A percentile compares a stretch with the other conserved stretches of the same genome.
Evolutionary conservation across 2,329 filamentous ascomycete species (phyloP).

Genomic region (Rutstroemia sp.): DNA sequence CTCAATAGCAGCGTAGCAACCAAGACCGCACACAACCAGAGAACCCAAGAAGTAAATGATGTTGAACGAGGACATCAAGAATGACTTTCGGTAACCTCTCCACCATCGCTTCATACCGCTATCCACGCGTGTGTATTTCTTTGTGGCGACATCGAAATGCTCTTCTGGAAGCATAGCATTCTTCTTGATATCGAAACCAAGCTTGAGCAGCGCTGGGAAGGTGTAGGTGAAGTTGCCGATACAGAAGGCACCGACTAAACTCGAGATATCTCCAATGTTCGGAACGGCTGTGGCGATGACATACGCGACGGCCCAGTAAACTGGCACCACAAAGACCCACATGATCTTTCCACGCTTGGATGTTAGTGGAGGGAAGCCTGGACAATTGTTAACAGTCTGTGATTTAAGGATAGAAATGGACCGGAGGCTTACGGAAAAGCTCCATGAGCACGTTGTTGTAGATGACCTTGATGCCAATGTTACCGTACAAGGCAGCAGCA

Average conservation of each 20-base stretch:
- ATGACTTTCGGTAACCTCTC: constrained; percentile 19
- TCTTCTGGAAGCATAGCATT: too few relatives aligned
- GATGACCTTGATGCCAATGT: constrained; percentile 35
- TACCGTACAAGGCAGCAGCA: constrained; percentile 33
- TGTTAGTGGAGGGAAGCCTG: too few relatives aligned
- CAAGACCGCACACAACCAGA: constrained; percentile 16
- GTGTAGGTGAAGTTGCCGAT: constrained; percentile 42
- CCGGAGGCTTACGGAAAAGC: constrained; percentile 39
- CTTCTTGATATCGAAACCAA: constrained; percentile 10
- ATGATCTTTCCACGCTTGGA: too few relatives aligned
- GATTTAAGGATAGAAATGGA: too few relatives aligned
- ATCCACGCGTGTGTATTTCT: too few relatives aligned
- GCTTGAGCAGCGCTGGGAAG: constrained; percentile 33
- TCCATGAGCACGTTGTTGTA: constrained; percentile 39
- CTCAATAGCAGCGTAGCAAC: constrained; percentile 15
- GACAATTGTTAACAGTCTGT: too few relatives aligned
- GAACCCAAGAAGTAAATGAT: constrained; percentile 18
- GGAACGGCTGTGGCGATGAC: constrained; percentile 45
- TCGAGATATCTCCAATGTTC: constrained; percentile 32
- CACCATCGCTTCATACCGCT: too few relatives aligned
- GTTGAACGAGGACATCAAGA: constrained; percentile 19
- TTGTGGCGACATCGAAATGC: too few relatives aligned
- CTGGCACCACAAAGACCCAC: too few relatives aligned
- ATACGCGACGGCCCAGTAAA: constrained; percentile 37
- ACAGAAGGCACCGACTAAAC: constrained; percentile 36